A percentile compares a stretch with the other conserved stretches of the same genome.
These are phyloP conservation scores for Herpomyces periplanetae DNA, from an alignment of 2,329 filamentous ascomycete genomes.

Conservation along the genomic window DNA sequence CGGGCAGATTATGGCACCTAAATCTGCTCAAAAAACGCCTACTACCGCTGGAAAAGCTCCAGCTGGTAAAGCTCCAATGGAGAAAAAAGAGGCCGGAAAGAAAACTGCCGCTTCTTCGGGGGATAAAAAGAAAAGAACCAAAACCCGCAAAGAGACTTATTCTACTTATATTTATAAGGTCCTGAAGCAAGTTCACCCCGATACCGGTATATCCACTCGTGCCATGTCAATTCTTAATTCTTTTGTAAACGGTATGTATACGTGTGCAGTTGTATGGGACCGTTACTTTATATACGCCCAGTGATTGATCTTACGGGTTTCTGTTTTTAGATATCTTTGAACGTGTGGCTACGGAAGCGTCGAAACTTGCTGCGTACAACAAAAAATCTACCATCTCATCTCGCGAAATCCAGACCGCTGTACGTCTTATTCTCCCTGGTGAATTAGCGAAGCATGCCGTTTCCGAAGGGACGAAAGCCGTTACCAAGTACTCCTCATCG, in stretches of 20 bases:
- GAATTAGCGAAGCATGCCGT: constrained; percentile 98
- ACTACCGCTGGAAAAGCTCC: constrained; percentile 66
- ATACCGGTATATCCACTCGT: constrained; percentile 98
- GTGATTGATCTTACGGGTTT: constrained; percentile 2
- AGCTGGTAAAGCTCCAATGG: constrained; percentile 36
- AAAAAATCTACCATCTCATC: constrained; percentile 99
- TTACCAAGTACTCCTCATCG: constrained; percentile 98
- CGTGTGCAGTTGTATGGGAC: neutral
- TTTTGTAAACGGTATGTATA: constrained; percentile 65
- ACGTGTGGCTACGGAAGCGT: constrained; percentile 89
- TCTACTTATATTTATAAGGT: constrained; percentile 99
- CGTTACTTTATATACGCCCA: neutral
- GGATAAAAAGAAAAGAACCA: constrained; percentile 99
- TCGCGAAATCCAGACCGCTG: constrained; percentile 95
- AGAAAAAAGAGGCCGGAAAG: constrained; percentile 99
- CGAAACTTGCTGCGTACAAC: constrained; percentile 98
- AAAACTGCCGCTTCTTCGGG: constrained; percentile 72
- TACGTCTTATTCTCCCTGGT: constrained; percentile 84
- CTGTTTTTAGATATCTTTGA: constrained; percentile 57
- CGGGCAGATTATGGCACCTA: constrained; percentile 98
- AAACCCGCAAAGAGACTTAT: constrained; percentile 99
- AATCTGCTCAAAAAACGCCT: constrained; percentile 94
- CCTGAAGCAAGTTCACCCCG: constrained; percentile 97
- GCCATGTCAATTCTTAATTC: constrained; percentile 99
- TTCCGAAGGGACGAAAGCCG: constrained; percentile 96